Base-by-base conservation (phyloP, 129 eudicot species). In the Centaurea solstitialis region DNA sequence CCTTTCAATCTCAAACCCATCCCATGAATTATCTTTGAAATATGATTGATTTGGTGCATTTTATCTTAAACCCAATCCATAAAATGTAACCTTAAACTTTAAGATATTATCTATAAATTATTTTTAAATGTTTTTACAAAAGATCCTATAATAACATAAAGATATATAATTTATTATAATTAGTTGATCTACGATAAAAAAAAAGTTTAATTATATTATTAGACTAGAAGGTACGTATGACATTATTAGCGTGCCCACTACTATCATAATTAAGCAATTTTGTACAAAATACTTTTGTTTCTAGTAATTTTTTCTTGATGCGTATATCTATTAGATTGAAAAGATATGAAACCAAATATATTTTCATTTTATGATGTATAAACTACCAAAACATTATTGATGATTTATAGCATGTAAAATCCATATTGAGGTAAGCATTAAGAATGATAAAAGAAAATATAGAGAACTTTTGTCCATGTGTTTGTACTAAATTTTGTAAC, bases 361-460 rank as follows among this genome's bases (percentile, higher is more conserved):
- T 39, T 80, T 33, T 38, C 73, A 61, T 26, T 57, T 57, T 59
- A 38, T 57, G 72, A 38, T 59, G 61, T 80, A 73, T 61, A 39
- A 72, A 26, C 47, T 69, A 72, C 61, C 39, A 39, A 23, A 39
- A 10, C 65, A 61, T 57, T 7, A 13, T 39, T 80, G 47, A 22
- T 72, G 40, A 57, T 62, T 80, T 72, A 37, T 80, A 39, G 45
- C 79, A 80, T 72, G 61, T 39, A 72, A 72, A 67, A 61, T 9
- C 6, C 66, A 73, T 40, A 39, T 59, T 39, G 43, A 23, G 43
- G 65, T 38, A 70, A 72, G 67, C 68, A 80, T 28, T 8, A 30
- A 64, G 68, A 18, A 65, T 80, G 79, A 28, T 80, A 65, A 80
- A 65, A 73, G 79, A 64, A 62, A 73, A 22, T 68, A 7, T 73